These are phyloP conservation scores for Fragosphaeria purpurea DNA, from an alignment of 2,329 filamentous ascomycete species.

Conservation along the genomic window DNA sequence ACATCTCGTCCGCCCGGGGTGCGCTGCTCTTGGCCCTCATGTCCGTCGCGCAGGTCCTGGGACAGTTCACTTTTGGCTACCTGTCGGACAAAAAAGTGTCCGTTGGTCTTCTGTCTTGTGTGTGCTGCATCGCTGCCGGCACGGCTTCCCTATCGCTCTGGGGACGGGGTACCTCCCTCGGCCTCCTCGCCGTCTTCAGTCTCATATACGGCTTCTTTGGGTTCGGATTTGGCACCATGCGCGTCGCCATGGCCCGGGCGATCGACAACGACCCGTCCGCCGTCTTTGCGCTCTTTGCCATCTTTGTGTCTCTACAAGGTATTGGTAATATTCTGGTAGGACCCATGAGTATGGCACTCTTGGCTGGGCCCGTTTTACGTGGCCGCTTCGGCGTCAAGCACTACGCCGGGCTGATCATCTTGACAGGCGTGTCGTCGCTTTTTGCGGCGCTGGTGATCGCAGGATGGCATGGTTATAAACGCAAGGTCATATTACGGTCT, in stretches of 20 bases:
- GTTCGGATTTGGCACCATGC: slow-evolving; percentile 1
- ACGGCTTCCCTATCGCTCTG: slow-evolving; percentile 50
- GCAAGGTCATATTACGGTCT: too few relatives aligned
- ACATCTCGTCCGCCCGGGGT: slow-evolving; percentile 36
- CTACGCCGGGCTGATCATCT: too few relatives aligned
- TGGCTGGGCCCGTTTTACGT: too few relatives aligned
- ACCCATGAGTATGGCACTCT: neutral
- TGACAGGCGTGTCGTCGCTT: too few relatives aligned
- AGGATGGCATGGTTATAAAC: too few relatives aligned
- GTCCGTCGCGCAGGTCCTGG: slow-evolving; percentile 50
- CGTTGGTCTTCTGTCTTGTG: slow-evolving; percentile 24
- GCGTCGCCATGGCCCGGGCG: slow-evolving; percentile 19
- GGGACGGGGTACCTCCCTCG: slow-evolving; percentile 45
- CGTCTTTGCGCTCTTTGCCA: slow-evolving; percentile 17
- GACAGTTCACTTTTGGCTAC: slow-evolving; percentile 47
- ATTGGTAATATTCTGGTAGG: slow-evolving; percentile 23
- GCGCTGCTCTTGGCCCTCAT: slow-evolving; percentile 49
- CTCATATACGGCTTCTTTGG: slow-evolving; percentile 56
- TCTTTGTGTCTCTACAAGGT: slow-evolving; percentile 22
- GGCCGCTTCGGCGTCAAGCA: too few relatives aligned
- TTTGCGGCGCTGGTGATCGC: too few relatives aligned
- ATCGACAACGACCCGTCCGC: slow-evolving; percentile 20
- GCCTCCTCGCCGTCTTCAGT: slow-evolving; percentile 48
- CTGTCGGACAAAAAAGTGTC: slow-evolving; percentile 46
- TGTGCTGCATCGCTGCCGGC: slow-evolving; percentile 45